Percentiles rank a stretch among this genome's conserved stretches.
Evolutionary conservation across 129 eudicot genomes (phyloP).

Genomic region (Chrysanthemum lavandulifolium): DNA sequence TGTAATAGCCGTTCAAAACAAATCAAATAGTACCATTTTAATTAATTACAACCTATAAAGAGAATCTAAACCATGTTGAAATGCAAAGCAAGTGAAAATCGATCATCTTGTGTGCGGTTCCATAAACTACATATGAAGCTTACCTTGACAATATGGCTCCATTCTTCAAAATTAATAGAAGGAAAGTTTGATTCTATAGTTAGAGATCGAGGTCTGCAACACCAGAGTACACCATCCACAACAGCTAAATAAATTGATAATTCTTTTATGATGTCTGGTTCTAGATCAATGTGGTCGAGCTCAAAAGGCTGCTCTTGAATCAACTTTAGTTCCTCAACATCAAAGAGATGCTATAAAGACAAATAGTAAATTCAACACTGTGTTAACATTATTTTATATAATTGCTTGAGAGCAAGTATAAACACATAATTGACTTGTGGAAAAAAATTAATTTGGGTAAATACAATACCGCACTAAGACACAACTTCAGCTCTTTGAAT

Average conservation of each 20-base stretch:
- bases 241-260: background rate
- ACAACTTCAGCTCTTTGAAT: slow-evolving; percentile 6
- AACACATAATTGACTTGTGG: background rate
- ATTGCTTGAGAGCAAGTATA: background rate
- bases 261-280: background rate
- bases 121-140: background rate
- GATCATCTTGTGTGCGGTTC: background rate
- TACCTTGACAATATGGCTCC: background rate
- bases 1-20: too few relatives aligned
- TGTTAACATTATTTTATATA: background rate
- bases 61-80: background rate
- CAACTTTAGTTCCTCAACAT: background rate
- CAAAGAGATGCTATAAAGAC: background rate
- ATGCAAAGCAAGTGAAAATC: background rate
- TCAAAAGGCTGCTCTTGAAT: background rate
- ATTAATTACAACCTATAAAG: too few relatives aligned
- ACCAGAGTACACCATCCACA: background rate
- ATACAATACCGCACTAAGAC: background rate
- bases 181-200: background rate
- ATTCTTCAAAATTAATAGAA: background rate
- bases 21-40: too few relatives aligned
- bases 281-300: slow-evolving; percentile 1
- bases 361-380: background rate
- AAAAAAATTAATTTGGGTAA: background rate
- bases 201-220: background rate